Conservation (phyloP, 2,329 filamentous ascomycete genomes). For the Ophiosphaerella herpotricha region DNA sequence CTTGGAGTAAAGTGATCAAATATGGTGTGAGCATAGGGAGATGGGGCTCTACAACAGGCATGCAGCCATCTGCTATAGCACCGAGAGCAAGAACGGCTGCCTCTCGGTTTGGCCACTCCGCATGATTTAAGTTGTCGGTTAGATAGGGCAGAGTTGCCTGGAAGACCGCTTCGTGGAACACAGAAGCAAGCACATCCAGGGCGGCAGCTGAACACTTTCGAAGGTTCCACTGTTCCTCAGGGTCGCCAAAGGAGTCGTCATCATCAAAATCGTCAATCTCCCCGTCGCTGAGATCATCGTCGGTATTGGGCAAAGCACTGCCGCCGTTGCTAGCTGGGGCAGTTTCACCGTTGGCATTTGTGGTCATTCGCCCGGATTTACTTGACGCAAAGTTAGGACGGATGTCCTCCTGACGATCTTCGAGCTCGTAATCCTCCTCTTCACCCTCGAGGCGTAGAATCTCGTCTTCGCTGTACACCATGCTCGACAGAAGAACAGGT, state of each 20-base stretch:
- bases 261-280: conserved; percentile 78
- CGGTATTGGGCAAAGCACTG: conserved; percentile 51
- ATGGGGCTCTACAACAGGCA: conserved; percentile 86
- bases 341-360: conserved; percentile 52
- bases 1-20: conserved; percentile 81
- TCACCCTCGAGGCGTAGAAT: conserved; percentile 82
- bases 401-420: conserved; percentile 88
- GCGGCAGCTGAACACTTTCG: conserved; percentile 97
- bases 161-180: conserved; percentile 88
- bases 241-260: conserved; percentile 72
- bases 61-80: conserved; percentile 92
- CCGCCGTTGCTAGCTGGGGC: conserved; percentile 48
- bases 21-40: conserved; percentile 89
- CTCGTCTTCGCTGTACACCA: conserved; percentile 96
- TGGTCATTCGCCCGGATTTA: conserved; percentile 63
- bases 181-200: conserved; percentile 88
- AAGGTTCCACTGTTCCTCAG: conserved; percentile 92
- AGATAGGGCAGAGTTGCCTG: conserved; percentile 90
- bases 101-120: conserved; percentile 90
- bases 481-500: conserved; percentile 86
- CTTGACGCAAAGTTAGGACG: conserved; percentile 87
- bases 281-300: conserved; percentile 83
- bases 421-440: conserved; percentile 81
- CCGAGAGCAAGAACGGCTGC: conserved; percentile 92
- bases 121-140: conserved; percentile 83